Evolutionary conservation across 2,329 filamentous ascomycete species (phyloP), one percentile per base, ranked within the genome.

Genomic region (Clonostachys byssicola): DNA sequence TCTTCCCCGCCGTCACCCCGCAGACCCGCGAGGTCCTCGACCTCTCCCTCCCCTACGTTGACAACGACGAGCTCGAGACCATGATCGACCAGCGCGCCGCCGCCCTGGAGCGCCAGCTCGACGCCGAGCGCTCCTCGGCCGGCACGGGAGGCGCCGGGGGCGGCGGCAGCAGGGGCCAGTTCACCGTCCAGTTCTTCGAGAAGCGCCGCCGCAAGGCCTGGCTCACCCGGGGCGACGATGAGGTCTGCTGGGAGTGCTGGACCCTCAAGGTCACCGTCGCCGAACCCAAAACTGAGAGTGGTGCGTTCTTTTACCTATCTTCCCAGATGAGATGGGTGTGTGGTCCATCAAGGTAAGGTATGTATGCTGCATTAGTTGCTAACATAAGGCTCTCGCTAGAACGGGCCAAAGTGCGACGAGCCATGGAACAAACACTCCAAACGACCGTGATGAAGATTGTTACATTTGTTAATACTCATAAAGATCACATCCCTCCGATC

Each of bases 191-290:
- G 71, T 97, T 97, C 72, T 95, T 95, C 56, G 92, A 99, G 72
- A 94, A 92, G 77, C 88, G 86, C 63, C 80, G 92, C 50, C 81
- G 87, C 56, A 94, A 92, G 74, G 39, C 82, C 3, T 92, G 88
- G 64, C 85, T 89, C 66, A 86, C 91, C 71, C 80, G 67, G 58
- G 86, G 83, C 20, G 92, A 96, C 55, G 92, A 97, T 64, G 92
- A 96, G 65, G 84, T 96, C 16, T 95, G 91, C 65, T 99, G 94
- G 94, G 94, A 97, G 75, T 85, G 83, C 60, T 99, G 94, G 94
- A 90, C 88, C 41, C 72, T 99, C 55, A 89, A 95, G 66, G 88
- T 97, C 44, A 95, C 91, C n/a, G 83, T 96, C 47, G 89, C 91
- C 10, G 91, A 90, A 57, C 92, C 92, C 33, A 77, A 87, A 60